Evolutionary conservation across 352 stramenopile genomes (phyloP).

Genomic region (Aphanomyces astaci): DNA sequence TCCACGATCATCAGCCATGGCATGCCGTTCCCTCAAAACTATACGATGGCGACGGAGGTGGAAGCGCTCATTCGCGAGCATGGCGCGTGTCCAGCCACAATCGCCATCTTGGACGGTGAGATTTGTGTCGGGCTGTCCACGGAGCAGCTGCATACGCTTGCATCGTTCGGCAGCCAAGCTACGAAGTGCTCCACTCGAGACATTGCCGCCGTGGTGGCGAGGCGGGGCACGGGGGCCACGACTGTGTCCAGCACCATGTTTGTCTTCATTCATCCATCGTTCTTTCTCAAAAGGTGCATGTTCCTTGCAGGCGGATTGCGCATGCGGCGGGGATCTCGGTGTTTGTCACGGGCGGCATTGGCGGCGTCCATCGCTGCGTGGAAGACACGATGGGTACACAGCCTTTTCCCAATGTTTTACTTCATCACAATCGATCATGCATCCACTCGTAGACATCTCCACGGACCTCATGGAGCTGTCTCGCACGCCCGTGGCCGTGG

Average conservation of each 20-base stretch:
- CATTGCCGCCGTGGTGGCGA: constrained; percentile 63
- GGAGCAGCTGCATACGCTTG: constrained; percentile 48
- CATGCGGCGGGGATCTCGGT: constrained; percentile 91
- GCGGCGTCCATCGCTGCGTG: constrained; percentile 93
- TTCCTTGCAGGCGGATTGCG: constrained; percentile 71
- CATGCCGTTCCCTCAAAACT: constrained; percentile 98
- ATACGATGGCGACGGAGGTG: constrained; percentile 87
- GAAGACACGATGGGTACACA: constrained; percentile 89
- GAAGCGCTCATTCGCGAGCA: constrained; percentile 84
- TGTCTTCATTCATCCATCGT: not conserved
- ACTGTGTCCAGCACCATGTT: constrained; percentile 97
- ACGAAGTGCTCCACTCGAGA: constrained; percentile 81
- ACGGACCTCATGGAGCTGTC: constrained; percentile 95
- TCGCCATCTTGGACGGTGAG: constrained; percentile 93
- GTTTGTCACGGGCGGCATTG: constrained; percentile 97
- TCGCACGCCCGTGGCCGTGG: constrained; percentile 92
- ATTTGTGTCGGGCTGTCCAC: constrained; percentile 63
- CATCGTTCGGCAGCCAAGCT: constrained; percentile 47
- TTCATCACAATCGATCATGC: no score
- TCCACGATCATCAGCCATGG: constrained; percentile 99
- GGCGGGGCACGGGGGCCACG: constrained; percentile 84
- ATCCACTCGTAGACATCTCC: constrained; percentile 91
- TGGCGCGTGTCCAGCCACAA: constrained; percentile 90
- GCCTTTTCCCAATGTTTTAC: no score
- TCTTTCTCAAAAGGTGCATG: not conserved